phyloP scores from a whole-genome alignment of 192 early-diverging fungal species.

The Kappamyces sp. region DNA sequence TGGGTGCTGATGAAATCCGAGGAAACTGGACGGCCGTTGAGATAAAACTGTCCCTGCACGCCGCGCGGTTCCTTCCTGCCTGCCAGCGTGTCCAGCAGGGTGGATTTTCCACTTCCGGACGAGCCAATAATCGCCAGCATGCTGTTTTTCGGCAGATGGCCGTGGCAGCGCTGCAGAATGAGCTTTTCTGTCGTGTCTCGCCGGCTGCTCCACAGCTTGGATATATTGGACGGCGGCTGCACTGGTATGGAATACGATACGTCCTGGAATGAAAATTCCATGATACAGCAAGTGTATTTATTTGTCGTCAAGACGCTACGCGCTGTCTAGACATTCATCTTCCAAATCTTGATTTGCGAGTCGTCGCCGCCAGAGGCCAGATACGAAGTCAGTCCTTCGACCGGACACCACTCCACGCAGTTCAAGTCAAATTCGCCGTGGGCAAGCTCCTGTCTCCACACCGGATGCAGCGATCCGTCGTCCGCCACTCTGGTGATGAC shows the following conservation, averaged over 20 bases:
- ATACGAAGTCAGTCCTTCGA: constrained; percentile 35
- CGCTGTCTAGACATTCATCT: neutral
- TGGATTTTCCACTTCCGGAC: constrained; percentile 73
- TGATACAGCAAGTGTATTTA: too few relatives aligned
- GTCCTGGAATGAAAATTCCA: too few relatives aligned
- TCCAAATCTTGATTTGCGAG: constrained; percentile 79
- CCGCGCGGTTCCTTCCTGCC: constrained; percentile 47
- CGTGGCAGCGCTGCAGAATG: too few relatives aligned
- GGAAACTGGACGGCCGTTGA: constrained; percentile 18
- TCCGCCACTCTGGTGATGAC: constrained; percentile 54
- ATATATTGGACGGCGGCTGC: too few relatives aligned
- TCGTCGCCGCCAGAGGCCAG: constrained; percentile 92
- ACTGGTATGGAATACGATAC: too few relatives aligned
- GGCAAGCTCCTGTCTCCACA: constrained; percentile 31
- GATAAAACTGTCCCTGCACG: constrained; percentile 22
- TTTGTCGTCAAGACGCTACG: too few relatives aligned
- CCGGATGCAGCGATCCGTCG: constrained; percentile 9
- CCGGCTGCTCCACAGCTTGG: too few relatives aligned
- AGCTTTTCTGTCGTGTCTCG: too few relatives aligned
- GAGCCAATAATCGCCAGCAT: too few relatives aligned
- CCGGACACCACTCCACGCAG: constrained; percentile 77
- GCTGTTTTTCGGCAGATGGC: too few relatives aligned
- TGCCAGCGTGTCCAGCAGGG: constrained; percentile 69
- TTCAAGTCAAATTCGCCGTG: constrained; percentile 90
- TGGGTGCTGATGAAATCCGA: constrained; percentile 12